Base-by-base conservation (phyloP, 495 filamentous ascomycete genomes). In the Penicillium cataractarum region DNA sequence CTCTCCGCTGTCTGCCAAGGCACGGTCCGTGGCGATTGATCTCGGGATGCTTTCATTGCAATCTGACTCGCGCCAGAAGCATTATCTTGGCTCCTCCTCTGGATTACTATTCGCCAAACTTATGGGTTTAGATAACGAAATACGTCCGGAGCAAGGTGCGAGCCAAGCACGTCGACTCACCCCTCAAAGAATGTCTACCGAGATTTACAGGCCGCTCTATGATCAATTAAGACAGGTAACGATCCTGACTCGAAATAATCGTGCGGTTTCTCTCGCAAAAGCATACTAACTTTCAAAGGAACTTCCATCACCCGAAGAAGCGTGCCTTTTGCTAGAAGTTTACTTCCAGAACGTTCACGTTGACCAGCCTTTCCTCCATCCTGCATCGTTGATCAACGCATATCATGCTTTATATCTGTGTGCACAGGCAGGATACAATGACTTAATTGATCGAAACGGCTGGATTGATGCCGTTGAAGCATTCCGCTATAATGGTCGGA, bases 11-110 rank as follows among this genome's bases (percentile, higher is more conserved):
- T 67, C 66, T 46, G 64, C 58, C 22, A 65, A 72, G 53, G 69
- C 69, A 24, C 66, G 66, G 17, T 69, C 69, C 19, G 64, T 72
- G 22, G 69, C 69, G 4, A 67, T 69, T 32, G 66, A 69, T 26
- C 51, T 72, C 10, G 66, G 69, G 1, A 72, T 72, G 66, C 64
- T 69, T 12, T 69, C 69, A 15, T 62, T 72, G 12, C 66, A 72
- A 24, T 69, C 66, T 1, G 69, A 72, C 33, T 69, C 66, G 8
- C 59, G 69, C 21, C 69, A 72, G 37, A 61, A 69, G 44, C 63
- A 67, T 21, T 72, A 71, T 33, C 56, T 71, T 13, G 69, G 69
- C 12, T 68, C 69, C 24, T 71, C 69, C 4, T 71, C 69, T 15
- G 69, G 69, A 6, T 40, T 71, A 1, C 57, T 71, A 7, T 71